Base-by-base conservation (phyloP, 352 stramenopile genomes). In the Globisporangium camurandrum region DNA sequence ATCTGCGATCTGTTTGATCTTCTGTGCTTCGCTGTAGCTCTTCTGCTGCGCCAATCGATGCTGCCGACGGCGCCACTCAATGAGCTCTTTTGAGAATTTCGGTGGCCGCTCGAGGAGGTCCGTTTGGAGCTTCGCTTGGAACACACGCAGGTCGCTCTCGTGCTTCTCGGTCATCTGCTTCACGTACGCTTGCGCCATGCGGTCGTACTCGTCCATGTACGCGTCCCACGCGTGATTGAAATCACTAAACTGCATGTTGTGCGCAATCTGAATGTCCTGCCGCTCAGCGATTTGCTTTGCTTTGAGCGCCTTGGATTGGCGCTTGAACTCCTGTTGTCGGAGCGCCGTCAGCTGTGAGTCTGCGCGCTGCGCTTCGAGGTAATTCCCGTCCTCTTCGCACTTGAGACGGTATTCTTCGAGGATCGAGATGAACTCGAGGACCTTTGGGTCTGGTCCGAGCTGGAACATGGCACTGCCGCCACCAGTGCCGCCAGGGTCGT, bases 181-280 rank as follows among this genome's bases (percentile, higher is more conserved):
- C 20, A 98, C 93, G 63, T 97, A 98, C 45, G 91, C 75, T 49
- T 95, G 74, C 12, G 91, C 88, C 86, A 98, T 97, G 46, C 75
- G 71, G 69, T 98, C 91, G 60, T 97, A 98, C 49, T 97, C 91
- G 49, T 96, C 75, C 64, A 98, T 82, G 65, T 97, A 98, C 62
- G 95, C 80, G 61, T 97, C 93, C 94, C 93, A 98, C 12, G 84
- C 83, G 19, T 69, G 62, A 52, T 97, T 97, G 61, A 97, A 98
- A 54, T 98, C 88, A 40, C 84, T 77, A 56, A 95, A 97, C 67
- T 98, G 92, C 84, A 97, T 96, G 61, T 97, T 97, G 61, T 98
- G 90, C 6, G 87, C 88, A 41, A 97, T 93, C 61, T 97, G 88
- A n/a, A 98, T 89, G 59, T 97, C 86, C 62, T 97, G 88, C 5